phyloP scores from a whole-genome alignment of 352 stramenopile species.

The Globisporangium cystogenes region DNA sequence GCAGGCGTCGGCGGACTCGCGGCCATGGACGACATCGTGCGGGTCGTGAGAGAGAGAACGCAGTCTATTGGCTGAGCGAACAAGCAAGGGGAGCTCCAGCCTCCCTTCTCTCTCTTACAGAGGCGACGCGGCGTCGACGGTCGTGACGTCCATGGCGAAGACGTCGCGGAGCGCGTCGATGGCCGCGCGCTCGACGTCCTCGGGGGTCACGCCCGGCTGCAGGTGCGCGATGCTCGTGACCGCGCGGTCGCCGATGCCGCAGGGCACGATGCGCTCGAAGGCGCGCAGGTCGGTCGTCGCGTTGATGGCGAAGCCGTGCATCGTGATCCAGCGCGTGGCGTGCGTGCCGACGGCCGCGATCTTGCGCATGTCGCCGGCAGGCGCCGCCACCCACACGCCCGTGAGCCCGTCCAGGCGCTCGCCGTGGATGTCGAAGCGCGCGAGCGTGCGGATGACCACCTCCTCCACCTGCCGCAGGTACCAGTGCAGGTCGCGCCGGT shows the following conservation, averaged over 20 bases:
- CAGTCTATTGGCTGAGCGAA: not conserved
- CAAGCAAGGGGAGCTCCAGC: not conserved
- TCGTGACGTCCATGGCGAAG: constrained; percentile 62
- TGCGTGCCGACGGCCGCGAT: constrained; percentile 96
- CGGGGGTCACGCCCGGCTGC: constrained; percentile 37
- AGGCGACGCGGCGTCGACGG: constrained; percentile 32
- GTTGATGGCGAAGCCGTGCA: constrained; percentile 98
- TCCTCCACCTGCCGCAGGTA: constrained; percentile 96
- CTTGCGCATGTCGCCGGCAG: constrained; percentile 85
- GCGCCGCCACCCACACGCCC: constrained; percentile 94
- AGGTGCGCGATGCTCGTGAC: constrained; percentile 80
- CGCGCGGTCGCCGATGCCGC: constrained; percentile 91
- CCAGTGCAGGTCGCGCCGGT: constrained; percentile 97
- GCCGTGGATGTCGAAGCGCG: constrained; percentile 82
- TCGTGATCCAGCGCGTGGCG: constrained; percentile 96
- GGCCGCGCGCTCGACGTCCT: constrained; percentile 59
- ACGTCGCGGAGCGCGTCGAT: constrained; percentile 62
- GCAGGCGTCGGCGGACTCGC: constrained; percentile 65
- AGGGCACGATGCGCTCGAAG: constrained; percentile 97
- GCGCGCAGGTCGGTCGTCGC: constrained; percentile 87
- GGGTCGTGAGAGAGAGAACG: constrained; percentile 20
- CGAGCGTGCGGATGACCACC: constrained; percentile 91
- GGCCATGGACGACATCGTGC: constrained; percentile 52
- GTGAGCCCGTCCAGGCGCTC: constrained; percentile 90
- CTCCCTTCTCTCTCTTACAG: constrained; percentile 9